Base-by-base conservation (phyloP, 305 asterid species). In the Solanum aculeatissimum region DNA sequence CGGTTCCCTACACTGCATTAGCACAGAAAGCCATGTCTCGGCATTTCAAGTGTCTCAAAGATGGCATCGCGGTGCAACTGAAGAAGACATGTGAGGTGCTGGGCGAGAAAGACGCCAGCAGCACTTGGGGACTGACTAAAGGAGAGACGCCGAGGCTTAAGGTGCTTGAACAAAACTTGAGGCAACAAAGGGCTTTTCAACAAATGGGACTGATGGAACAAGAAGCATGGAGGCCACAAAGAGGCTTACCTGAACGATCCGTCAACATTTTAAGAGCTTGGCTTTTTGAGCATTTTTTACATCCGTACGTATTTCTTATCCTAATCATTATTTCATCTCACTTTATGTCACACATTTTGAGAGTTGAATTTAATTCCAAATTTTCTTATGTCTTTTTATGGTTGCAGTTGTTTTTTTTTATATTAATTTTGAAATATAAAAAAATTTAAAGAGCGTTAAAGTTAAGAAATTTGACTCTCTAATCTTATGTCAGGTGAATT, bases 161-260 rank as follows among this genome's bases (percentile, higher is more conserved):
- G 65, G 85, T 95, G 2, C 89, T 97, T n/a, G 99, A 97, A 19
- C 98, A 92, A 86, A 94, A 91, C 85, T 86, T 94, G 14, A 91
- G 99, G 47, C 98, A 95, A 8, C 99, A 97, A 75, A 82, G 97
- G 21, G 97, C 98, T 0, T 92, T 95, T 60, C 97, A 94, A 58
- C 99, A 97, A 80, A 94, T 97, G 98, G 98, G 99, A 7, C 91
- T 92, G 93, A 93, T 94, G 98, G 98, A 97, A 71, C 98, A 95
- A 80, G 99, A 94, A 88, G 98, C 98, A 0, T 97, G 98, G 99
- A 80, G 99, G 66, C 99, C 99, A 11, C 98, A 97, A 70, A 71
- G 99, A 23, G 99, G 99, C 3, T 58, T 97, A 87, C 99, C 99
- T 16, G 98, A 97, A 88, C 88, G 97, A 6, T 97, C 99, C 6